These are phyloP conservation scores for Aureobasidium sp. DNA, from an alignment of 2,329 filamentous ascomycete genomes.

Conservation along the genomic window DNA sequence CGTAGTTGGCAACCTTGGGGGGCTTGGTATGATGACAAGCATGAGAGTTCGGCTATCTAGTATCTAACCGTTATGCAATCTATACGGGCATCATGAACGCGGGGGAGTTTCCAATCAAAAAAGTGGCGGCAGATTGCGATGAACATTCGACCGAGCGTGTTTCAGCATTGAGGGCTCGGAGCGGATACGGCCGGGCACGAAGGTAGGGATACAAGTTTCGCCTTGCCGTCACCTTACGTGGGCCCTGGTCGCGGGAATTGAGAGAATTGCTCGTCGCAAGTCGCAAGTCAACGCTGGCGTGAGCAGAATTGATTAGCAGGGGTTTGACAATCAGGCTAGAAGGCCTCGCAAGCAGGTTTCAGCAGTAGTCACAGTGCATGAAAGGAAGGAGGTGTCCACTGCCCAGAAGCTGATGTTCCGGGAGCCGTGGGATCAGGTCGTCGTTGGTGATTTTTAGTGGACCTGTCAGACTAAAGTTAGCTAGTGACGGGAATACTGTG, in stretches of 20 bases:
- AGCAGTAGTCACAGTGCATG: neutral
- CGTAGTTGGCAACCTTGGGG: neutral
- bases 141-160: slow-evolving; percentile 1
- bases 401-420: neutral
- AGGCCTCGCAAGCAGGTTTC: neutral
- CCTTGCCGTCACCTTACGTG: neutral
- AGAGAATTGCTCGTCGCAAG: neutral
- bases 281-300: neutral
- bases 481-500: neutral
- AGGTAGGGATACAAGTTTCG: neutral
- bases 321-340: neutral
- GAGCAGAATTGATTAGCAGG: neutral
- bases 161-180: slow-evolving; percentile 5
- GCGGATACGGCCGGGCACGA: slow-evolving; percentile 3
- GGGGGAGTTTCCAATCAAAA: slow-evolving; percentile 11
- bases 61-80: neutral
- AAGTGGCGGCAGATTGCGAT: slow-evolving; percentile 7
- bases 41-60: neutral
- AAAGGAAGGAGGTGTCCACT: neutral
- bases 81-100: neutral
- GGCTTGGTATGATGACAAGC: slow-evolving; percentile 1
- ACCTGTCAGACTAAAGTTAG: slow-evolving; percentile 11
- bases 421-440: neutral
- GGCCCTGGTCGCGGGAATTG: neutral
- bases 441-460: neutral